Evolutionary conservation across 2,329 filamentous ascomycete genomes (phyloP), one percentile per base, ranked within the genome.

Genomic region (Aspergillus carbonarius): DNA sequence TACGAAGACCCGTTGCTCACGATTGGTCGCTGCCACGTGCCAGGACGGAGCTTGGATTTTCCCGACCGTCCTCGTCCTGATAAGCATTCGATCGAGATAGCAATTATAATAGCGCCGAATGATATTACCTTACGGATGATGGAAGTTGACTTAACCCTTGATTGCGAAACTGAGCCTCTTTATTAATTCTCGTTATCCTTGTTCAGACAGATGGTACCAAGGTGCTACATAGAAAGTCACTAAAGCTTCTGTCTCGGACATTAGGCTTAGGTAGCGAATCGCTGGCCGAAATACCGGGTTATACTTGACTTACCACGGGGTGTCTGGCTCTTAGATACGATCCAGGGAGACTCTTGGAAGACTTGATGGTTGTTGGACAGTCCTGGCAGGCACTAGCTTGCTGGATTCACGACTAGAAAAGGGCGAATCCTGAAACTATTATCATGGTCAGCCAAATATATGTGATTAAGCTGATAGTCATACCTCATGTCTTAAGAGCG

Each of bases 11-110:
- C 55, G 56, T 40, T 48, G 51, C 42, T 44, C 44, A 44, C 54
- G 57, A 68, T 67, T 66, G 66, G 66, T 53, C 35, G 47, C 44
- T 47, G 55, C 60, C 61, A 65, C 60, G 63, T 63, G 65, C 63
- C 60, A 50, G 39, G 23, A 54, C 64, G 60, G 63, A 63, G 54
- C 54, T 57, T 48, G 49, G 52, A 61, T 65, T 61, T 56, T 64
- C 63, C 60, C 54, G 49, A 23, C 57, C 57, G 44, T 37, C 17
- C 34, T 15, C 32, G 35, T 35, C 27, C 44, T 30, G 44, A 48
- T 48, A 48, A 48, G 42, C 42, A 47, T 18, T 27, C 15, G 27
- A 32, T 48, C 44, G 15, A 30, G 44, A 48, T 48, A 48, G 44
- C 44, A 48, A 48, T 6, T 12, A 23, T 44, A 23, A 48, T 32